Conservation (phyloP, 768 basidiomycete genomes). For the Daedaleopsis nitida region DNA sequence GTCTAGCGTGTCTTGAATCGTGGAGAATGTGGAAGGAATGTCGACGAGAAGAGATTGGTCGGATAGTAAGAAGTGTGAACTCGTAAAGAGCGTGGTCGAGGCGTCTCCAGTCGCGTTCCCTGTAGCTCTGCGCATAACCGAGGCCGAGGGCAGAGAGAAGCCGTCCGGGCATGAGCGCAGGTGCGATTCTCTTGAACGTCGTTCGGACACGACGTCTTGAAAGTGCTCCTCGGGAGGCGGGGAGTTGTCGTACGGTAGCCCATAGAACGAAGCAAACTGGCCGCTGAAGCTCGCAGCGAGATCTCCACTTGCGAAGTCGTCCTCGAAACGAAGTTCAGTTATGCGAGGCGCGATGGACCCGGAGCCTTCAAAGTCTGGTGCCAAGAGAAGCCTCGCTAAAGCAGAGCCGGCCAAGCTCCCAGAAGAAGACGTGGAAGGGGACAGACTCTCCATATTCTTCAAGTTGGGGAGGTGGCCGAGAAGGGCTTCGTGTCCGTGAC, state of each 20-base stretch:
- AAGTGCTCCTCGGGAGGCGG: neutral
- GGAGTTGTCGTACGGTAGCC: neutral
- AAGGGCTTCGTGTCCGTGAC: no score
- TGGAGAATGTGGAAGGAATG: neutral
- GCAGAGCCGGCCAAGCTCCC: neutral
- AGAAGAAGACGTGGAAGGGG: neutral
- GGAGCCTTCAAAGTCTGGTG: neutral
- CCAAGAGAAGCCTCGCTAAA: neutral
- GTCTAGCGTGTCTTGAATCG: neutral
- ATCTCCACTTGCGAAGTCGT: neutral
- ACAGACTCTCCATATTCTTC: neutral
- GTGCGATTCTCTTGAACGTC: neutral
- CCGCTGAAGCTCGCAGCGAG: neutral
- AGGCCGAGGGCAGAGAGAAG: neutral
- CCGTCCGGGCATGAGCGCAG: neutral
- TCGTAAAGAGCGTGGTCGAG: constrained; percentile 1
- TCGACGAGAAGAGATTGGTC: neutral
- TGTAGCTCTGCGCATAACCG: neutral
- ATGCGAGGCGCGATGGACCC: neutral
- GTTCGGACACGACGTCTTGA: neutral
- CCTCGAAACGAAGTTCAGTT: neutral
- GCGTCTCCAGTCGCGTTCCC: neutral
- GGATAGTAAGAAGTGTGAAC: neutral
- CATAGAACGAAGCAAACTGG: neutral
- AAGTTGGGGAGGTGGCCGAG: no score